A percentile compares a stretch with the other conserved stretches of the same genome.
Conservation (phyloP, 371 early-diverging fungal species). For the Gilbertella persicaria region DNA sequence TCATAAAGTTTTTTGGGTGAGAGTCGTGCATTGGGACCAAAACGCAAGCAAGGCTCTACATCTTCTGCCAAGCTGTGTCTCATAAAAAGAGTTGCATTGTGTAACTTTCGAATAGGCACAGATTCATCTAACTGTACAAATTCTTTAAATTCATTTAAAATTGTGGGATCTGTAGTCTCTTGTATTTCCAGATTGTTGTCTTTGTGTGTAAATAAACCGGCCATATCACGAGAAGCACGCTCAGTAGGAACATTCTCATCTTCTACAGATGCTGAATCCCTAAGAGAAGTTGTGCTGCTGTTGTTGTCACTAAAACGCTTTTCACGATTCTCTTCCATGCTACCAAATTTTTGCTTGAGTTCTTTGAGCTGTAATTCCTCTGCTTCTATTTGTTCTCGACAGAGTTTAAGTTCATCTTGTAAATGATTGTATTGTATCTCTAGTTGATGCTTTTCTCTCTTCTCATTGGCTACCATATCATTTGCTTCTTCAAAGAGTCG, state of each 20-base stretch:
- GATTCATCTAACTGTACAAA: conserved; percentile 61
- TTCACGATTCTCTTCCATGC: conserved; percentile 28
- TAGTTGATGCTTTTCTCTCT: conserved; percentile 51
- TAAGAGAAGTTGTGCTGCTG: not conserved
- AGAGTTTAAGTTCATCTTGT: conserved; percentile 52
- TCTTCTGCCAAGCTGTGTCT: conserved; percentile 72
- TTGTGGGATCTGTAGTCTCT: conserved; percentile 26
- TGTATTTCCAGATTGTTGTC: not conserved
- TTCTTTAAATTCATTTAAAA: conserved; percentile 74
- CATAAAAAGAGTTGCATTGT: conserved; percentile 46
- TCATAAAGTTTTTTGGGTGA: conserved; percentile 76
- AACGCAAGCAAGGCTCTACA: conserved; percentile 82
- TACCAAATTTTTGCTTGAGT: conserved; percentile 59
- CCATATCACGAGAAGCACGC: conserved; percentile 20
- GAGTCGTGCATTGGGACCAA: conserved; percentile 82
- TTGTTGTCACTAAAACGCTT: not conserved
- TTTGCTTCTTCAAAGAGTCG: conserved; percentile 90
- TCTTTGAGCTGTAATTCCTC: conserved; percentile 74
- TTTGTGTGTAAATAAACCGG: conserved; percentile 9
- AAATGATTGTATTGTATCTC: conserved; percentile 50
- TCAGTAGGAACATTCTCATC: not conserved
- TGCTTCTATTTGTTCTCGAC: conserved; percentile 58
- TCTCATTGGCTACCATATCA: conserved; percentile 81
- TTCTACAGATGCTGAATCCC: not conserved
- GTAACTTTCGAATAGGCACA: conserved; percentile 62